phyloP scores from a whole-genome alignment of 2,329 filamentous ascomycete genomes.

The Zymoseptoria tritici region DNA sequence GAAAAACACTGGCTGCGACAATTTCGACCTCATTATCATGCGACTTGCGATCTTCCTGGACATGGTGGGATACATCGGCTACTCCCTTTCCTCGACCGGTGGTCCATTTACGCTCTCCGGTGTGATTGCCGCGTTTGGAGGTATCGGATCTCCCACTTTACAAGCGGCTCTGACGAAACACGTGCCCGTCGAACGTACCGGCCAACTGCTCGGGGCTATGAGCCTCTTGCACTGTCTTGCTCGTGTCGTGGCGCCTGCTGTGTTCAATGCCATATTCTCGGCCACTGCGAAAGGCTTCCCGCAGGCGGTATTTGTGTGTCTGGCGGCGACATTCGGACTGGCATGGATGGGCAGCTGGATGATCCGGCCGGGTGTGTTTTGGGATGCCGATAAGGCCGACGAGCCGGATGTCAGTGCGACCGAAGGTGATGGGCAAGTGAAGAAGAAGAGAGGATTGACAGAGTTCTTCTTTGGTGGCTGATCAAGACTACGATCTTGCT shows the following conservation, averaged over 20 bases:
- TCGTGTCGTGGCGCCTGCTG: conserved; percentile 67
- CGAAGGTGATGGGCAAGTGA: neutral
- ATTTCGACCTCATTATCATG: conserved; percentile 69
- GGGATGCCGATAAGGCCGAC: conserved; percentile 13
- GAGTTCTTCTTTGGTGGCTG: neutral
- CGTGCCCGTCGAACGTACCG: conserved; percentile 71
- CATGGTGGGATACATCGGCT: conserved; percentile 65
- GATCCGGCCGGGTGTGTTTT: conserved; percentile 54
- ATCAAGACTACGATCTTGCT: neutral
- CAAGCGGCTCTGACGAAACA: conserved; percentile 86
- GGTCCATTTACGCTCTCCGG: conserved; percentile 64
- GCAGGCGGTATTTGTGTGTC: conserved; percentile 73
- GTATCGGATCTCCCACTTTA: conserved; percentile 76
- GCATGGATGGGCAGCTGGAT: conserved; percentile 62
- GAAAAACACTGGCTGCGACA: conserved; percentile 63
- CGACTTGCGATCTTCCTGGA: conserved; percentile 68
- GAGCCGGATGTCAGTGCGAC: conserved; percentile 1
- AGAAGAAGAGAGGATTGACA: neutral
- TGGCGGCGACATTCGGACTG: conserved; percentile 59
- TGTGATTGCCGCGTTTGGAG: conserved; percentile 67
- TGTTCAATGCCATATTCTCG: conserved; percentile 83
- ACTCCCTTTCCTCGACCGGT: conserved; percentile 56
- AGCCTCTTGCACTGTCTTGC: conserved; percentile 79
- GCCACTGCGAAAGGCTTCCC: conserved; percentile 69
- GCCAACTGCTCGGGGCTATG: conserved; percentile 79